Evolutionary conservation across 305 asterid species (phyloP).

Genomic region (Andrographis paniculata): DNA sequence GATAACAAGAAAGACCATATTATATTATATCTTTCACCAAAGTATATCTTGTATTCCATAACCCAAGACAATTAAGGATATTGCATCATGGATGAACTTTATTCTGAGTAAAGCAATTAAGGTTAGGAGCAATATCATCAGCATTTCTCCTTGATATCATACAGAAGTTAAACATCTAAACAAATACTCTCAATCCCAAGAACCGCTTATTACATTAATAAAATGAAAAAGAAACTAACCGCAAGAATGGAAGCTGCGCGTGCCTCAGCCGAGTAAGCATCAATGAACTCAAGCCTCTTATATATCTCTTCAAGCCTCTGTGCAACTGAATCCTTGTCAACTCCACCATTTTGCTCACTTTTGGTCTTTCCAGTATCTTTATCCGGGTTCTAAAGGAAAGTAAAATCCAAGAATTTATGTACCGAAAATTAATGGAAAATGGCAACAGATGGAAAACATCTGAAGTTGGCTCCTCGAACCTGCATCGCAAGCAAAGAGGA

Average conservation of each 20-base stretch:
- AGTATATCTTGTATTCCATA: no score
- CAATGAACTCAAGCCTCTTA: slow-evolving; percentile 88
- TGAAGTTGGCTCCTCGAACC: slow-evolving; percentile 38
- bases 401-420: slow-evolving; percentile 6
- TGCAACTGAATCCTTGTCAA: slow-evolving; percentile 49
- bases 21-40: no score
- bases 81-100: no score
- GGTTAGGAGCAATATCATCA: no score
- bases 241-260: slow-evolving; percentile 99
- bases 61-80: no score
- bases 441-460: slow-evolving; percentile 19
- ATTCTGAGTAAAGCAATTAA: no score
- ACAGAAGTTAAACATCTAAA: background rate
- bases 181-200: slow-evolving; percentile 4
- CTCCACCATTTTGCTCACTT: slow-evolving; percentile 33
- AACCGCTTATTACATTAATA: slow-evolving; percentile 13
- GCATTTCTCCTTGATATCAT: no score
- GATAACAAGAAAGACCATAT: slow-evolving; percentile 7
- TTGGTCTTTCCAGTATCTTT: slow-evolving; percentile 45
- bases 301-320: slow-evolving; percentile 79
- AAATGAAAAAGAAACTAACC: slow-evolving; percentile 42
- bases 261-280: slow-evolving; percentile 94
- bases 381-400: slow-evolving; percentile 44
- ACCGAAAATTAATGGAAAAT: slow-evolving; percentile 11
- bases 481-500: slow-evolving; percentile 60